Conservation (phyloP, 306 rosid genomes). For the Trifolium repens region DNA sequence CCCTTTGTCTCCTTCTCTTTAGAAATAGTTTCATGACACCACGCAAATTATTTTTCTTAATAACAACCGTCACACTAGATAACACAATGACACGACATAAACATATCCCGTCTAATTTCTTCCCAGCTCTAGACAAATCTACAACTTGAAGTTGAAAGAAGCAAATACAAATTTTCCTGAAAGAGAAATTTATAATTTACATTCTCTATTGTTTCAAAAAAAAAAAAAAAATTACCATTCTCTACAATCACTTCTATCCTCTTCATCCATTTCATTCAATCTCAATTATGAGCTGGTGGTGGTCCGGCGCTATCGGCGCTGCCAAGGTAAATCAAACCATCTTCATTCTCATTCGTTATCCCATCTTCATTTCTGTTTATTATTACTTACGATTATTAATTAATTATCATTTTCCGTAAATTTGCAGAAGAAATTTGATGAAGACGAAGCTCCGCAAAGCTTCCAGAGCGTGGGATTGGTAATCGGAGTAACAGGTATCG, state of each 20-base stretch:
- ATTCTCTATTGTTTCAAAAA: no score
- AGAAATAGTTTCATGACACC: no score
- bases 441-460: constrained; percentile 56
- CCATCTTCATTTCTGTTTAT: background rate
- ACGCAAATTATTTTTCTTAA: no score
- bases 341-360: background rate
- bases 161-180: no score
- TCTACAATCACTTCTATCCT: background rate
- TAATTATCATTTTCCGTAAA: background rate
- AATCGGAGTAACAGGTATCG: constrained; percentile 75
- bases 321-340: constrained; percentile 38
- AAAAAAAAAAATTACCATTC: no score
- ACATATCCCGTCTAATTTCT: no score
- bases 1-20: no score
- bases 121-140: no score
- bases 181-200: no score
- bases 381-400: background rate
- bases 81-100: no score
- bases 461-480: constrained; percentile 60
- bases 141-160: no score
- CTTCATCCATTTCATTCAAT: background rate
- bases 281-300: constrained; percentile 48
- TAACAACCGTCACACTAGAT: no score
- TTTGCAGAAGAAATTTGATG: constrained; percentile 60
- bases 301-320: constrained; percentile 54